Evolutionary conservation across 176 grass and related monocot species (phyloP), one percentile per base, ranked within the genome.

Genomic region (Aegilops umbellulata): DNA sequence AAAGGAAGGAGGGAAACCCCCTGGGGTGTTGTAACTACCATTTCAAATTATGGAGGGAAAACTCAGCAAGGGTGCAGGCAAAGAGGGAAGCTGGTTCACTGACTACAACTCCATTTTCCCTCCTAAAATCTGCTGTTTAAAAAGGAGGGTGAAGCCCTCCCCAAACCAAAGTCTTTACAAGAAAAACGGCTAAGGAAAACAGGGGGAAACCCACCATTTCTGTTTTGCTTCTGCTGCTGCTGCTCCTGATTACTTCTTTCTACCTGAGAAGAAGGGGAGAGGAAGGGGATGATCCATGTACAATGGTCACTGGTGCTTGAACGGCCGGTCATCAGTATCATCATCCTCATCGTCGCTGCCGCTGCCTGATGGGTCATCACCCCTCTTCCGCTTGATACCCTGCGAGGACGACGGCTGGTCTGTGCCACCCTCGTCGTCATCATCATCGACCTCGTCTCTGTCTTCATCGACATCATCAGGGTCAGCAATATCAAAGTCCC

Each of bases 71-170:
- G 38, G 53, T 36, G 78, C 60, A 76, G 77, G 88, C 14, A 69
- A 77, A 77, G 20, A 24, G 46, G 73, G 46, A 55, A 55, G 65
- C 67, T 73, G 42, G 51, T 90, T 49, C 35, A 36, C 79, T 85
- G 38, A 6, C 46, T 85, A 35, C 46, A 77, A 49, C 80, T 86
- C 74, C 89, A 88, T 85, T 84, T 83, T 91, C 65, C 89, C 89
- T 91, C 89, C 92, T 94, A 94, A 92, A 86, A 96, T 93, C 91
- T 90, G 91, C 64, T 89, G 87, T 89, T 95, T 90, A 81, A 91
- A 80, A 42, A 83, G 68, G 84, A 89, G 89, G 76, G 60, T 80
- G 82, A 80, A 94, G 63, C 87, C 70, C 79, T 86, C 83, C 87
- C 77, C 53, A 19, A 70, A 86, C 47, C 74, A 74, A 55, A 91